These are phyloP conservation scores for Astragalus glycyphyllos DNA, from an alignment of 306 rosid species.

Conservation along the genomic window DNA sequence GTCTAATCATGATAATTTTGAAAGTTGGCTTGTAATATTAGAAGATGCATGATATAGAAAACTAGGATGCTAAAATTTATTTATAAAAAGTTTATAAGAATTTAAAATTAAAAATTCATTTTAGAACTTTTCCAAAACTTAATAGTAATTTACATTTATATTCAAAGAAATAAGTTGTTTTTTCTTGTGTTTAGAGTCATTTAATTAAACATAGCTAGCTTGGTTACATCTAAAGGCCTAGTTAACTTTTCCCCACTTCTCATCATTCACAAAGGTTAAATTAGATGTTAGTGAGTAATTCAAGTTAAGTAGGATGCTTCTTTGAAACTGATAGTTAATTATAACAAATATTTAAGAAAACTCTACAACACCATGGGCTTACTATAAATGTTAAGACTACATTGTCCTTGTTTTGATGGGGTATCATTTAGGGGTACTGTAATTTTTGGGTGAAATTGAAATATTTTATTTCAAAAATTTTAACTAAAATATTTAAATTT, in stretches of 20 bases:
- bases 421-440: too few relatives aligned
- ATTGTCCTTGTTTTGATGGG: neutral
- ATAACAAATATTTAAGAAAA: neutral
- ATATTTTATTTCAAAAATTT: too few relatives aligned
- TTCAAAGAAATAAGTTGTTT: neutral
- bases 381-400: neutral
- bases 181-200: neutral
- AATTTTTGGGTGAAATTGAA: too few relatives aligned
- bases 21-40: neutral
- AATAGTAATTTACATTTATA: too few relatives aligned
- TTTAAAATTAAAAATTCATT: neutral
- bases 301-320: neutral
- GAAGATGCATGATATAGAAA: neutral
- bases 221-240: slow-evolving; percentile 15
- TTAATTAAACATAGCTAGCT: neutral
- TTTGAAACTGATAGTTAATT: slow-evolving; percentile 30
- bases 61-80: neutral
- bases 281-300: neutral
- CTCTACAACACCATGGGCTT: neutral
- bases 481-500: too few relatives aligned
- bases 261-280: slow-evolving; percentile 1
- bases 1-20: neutral
- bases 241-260: slow-evolving; percentile 15
- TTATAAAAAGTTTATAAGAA: neutral
- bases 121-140: neutral